These are phyloP conservation scores for Botrytis medusae DNA, from an alignment of 2,329 filamentous ascomycete genomes.

Conservation along the genomic window DNA sequence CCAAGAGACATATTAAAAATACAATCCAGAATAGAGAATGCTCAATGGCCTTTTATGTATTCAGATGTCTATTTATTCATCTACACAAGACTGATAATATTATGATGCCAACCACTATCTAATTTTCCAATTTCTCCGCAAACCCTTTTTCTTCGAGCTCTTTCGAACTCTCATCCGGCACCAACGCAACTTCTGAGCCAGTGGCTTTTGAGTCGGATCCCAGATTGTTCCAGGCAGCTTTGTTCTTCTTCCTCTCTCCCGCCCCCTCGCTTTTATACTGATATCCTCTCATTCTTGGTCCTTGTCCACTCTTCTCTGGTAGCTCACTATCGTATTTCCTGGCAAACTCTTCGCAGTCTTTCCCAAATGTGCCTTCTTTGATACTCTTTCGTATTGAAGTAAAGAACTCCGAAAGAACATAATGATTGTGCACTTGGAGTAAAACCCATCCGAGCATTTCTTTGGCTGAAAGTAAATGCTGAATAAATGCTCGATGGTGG, in stretches of 20 bases:
- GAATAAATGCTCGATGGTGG: slow-evolving; percentile 84
- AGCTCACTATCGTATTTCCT: slow-evolving; percentile 66
- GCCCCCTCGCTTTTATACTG: slow-evolving; percentile 69
- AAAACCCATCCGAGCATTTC: slow-evolving; percentile 97
- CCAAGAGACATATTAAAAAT: background rate
- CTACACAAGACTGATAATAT: background rate
- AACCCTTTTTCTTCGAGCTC: slow-evolving; percentile 58
- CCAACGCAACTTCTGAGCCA: slow-evolving; percentile 38
- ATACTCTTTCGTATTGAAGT: slow-evolving; percentile 66
- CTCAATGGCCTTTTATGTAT: background rate
- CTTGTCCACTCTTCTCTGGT: slow-evolving; percentile 71
- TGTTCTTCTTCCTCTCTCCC: slow-evolving; percentile 65
- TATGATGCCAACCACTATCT: background rate
- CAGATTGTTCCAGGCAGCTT: slow-evolving; percentile 60
- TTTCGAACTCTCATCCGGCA: slow-evolving; percentile 51
- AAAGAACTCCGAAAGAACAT: slow-evolving; percentile 73
- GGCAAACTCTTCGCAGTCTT: slow-evolving; percentile 46
- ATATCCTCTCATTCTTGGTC: slow-evolving; percentile 79
- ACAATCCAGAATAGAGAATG: background rate
- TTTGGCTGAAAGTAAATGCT: slow-evolving; percentile 83
- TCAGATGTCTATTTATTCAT: background rate
- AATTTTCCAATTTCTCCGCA: slow-evolving; percentile 44
- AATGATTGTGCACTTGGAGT: slow-evolving; percentile 88
- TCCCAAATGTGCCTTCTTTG: slow-evolving; percentile 57
- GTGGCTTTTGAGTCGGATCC: slow-evolving; percentile 31